Evolutionary conservation across 2,329 filamentous ascomycete species (phyloP).

Genomic region (Clonostachys chloroleuca): DNA sequence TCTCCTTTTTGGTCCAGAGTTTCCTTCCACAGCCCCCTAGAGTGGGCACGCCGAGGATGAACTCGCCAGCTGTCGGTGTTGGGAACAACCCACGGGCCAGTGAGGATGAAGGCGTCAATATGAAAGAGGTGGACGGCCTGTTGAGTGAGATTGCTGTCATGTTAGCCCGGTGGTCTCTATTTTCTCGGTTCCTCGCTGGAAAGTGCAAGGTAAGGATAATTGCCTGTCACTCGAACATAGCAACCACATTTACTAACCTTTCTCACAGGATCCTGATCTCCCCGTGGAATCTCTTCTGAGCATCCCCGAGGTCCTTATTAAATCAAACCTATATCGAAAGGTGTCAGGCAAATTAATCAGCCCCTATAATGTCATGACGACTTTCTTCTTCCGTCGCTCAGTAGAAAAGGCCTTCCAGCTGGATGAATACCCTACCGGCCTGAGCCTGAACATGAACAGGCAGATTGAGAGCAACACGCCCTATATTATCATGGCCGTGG

Average conservation of each 20-base stretch:
- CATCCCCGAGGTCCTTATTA: conserved; percentile 69
- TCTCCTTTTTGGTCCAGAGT: conserved; percentile 94
- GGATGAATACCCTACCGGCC: conserved; percentile 77
- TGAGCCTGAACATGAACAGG: conserved; percentile 71
- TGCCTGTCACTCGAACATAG: not conserved
- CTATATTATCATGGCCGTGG: conserved; percentile 90
- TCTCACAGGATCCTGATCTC: conserved; percentile 40
- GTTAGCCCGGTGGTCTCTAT: conserved; percentile 90
- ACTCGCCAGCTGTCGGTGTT: conserved; percentile 66
- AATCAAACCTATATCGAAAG: conserved; percentile 79
- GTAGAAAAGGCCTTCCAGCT: conserved; percentile 98
- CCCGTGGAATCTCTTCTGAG: conserved; percentile 52
- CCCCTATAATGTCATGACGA: conserved; percentile 89
- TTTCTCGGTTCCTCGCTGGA: conserved; percentile 80
- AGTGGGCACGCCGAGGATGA: conserved; percentile 61
- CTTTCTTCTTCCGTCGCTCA: conserved; percentile 93
- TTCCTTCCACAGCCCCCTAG: conserved; percentile 72
- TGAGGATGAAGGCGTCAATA: conserved; percentile 91
- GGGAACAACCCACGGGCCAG: conserved; percentile 52
- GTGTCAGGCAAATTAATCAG: conserved; percentile 67
- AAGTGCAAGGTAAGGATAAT: conserved; percentile 69
- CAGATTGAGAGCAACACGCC: conserved; percentile 74
- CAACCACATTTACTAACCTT: not conserved
- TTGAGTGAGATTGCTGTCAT: conserved; percentile 87
- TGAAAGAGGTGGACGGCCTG: conserved; percentile 90